A percentile compares a stretch with the other conserved stretches of the same genome.
These are phyloP conservation scores for Niebla homalea DNA, from an alignment of 495 filamentous ascomycete species.

Conservation along the genomic window DNA sequence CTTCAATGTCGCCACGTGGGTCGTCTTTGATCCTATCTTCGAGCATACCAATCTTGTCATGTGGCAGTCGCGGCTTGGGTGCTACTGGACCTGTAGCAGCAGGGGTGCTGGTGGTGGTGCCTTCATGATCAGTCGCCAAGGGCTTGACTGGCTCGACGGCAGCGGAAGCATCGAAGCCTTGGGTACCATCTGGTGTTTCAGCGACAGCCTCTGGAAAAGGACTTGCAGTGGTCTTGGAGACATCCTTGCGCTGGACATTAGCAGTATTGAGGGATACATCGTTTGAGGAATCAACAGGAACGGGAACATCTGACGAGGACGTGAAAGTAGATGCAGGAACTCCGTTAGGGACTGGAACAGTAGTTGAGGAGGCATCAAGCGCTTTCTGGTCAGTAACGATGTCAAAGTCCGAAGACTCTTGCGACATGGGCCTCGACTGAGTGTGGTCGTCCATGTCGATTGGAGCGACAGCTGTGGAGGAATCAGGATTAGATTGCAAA, in stretches of 20 bases:
- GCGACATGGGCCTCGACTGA: constrained; percentile 25
- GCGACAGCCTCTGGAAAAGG: neutral
- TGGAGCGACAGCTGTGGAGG: constrained; percentile 27
- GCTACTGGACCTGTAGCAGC: constrained; percentile 25
- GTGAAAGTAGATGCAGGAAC: neutral
- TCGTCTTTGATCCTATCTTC: constrained; percentile 87
- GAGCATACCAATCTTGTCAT: constrained; percentile 70
- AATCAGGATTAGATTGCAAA: constrained; percentile 29
- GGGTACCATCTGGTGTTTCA: neutral
- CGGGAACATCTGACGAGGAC: neutral
- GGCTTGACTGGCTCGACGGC: neutral
- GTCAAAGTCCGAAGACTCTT: constrained; percentile 14
- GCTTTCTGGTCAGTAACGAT: constrained; percentile 5
- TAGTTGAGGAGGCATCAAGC: neutral
- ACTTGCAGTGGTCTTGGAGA: neutral
- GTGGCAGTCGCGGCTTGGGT: constrained; percentile 47
- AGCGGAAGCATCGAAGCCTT: neutral
- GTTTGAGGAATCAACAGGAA: constrained; percentile 5
- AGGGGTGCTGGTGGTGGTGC: constrained; percentile 9
- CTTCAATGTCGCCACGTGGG: constrained; percentile 76
- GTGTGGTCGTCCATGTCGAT: constrained; percentile 37
- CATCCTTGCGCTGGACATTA: neutral
- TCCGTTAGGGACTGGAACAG: neutral
- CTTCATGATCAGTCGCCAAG: neutral
- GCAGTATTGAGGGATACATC: neutral